Evolutionary conservation across 306 rosid species (phyloP).

Genomic region (Astragalus membranaceus): DNA sequence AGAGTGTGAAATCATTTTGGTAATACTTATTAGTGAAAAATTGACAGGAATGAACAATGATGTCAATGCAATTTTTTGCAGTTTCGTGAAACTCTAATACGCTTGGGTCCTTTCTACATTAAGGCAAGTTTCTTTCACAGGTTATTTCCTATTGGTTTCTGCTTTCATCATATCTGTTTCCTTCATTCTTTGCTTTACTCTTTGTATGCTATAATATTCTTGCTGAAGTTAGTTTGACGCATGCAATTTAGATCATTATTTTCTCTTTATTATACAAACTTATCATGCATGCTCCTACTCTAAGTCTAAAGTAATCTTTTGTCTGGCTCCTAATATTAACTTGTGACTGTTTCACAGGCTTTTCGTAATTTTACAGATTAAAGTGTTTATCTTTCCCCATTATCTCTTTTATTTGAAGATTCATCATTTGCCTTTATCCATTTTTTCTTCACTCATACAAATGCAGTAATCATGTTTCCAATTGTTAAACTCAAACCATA

Average conservation of each 20-base stretch:
- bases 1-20: constrained; percentile 9
- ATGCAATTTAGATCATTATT: neutral
- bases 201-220: neutral
- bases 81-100: constrained; percentile 94
- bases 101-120: constrained; percentile 89
- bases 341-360: neutral
- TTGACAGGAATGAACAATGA: constrained; percentile 27
- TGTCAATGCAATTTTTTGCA: constrained; percentile 48
- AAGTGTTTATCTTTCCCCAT: neutral
- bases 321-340: neutral
- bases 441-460: constrained; percentile 15
- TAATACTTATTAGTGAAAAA: constrained; percentile 20
- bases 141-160: constrained; percentile 21
- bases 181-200: constrained; percentile 7
- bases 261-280: constrained; percentile 12
- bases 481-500: neutral
- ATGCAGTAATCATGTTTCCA: constrained; percentile 1
- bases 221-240: constrained; percentile 16
- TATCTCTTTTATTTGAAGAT: neutral
- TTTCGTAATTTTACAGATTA: neutral
- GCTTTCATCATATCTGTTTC: neutral
- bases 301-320: neutral
- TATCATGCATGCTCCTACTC: neutral
- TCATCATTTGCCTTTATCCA: neutral
- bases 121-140: constrained; percentile 59